These are phyloP conservation scores for Blepharisma undulans DNA, from an alignment of 169 alveolate species.

Conservation along the genomic window DNA sequence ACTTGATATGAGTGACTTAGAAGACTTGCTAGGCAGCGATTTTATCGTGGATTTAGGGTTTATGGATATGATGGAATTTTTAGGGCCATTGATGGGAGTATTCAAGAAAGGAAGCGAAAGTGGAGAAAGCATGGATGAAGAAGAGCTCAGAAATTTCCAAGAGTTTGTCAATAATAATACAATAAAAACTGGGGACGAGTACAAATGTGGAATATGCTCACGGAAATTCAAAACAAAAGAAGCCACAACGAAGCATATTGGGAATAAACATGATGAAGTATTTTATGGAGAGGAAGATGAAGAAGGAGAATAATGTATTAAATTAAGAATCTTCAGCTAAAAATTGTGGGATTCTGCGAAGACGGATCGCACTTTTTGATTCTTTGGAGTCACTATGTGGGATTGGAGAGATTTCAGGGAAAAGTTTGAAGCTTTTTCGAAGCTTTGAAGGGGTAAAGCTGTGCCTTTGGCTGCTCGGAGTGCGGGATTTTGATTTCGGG, in stretches of 20 bases:
- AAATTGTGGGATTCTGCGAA: neutral
- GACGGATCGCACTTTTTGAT: neutral
- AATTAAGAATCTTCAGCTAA: neutral
- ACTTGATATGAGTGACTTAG: neutral
- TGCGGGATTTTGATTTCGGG: neutral
- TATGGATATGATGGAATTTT: neutral
- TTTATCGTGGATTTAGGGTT: neutral
- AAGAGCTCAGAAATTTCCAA: neutral
- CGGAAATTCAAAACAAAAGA: neutral
- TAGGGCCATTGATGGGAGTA: slow-evolving; percentile 25
- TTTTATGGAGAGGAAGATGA: neutral
- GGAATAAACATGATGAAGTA: slow-evolving; percentile 31
- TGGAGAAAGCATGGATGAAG: slow-evolving; percentile 29
- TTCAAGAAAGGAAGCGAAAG: slow-evolving; percentile 13
- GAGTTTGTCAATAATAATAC: neutral
- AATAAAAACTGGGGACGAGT: neutral
- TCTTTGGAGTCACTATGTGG: neutral
- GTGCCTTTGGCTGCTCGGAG: neutral
- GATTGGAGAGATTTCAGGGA: neutral
- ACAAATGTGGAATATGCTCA: neutral
- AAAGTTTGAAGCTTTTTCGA: neutral
- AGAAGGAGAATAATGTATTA: neutral
- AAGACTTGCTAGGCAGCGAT: neutral
- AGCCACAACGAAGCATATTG: neutral
- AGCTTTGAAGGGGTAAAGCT: neutral